Percentiles rank a stretch among this genome's conserved stretches.
These are phyloP conservation scores for Hypoxylon intermedium DNA, from an alignment of 495 filamentous ascomycete species.

Conservation along the genomic window DNA sequence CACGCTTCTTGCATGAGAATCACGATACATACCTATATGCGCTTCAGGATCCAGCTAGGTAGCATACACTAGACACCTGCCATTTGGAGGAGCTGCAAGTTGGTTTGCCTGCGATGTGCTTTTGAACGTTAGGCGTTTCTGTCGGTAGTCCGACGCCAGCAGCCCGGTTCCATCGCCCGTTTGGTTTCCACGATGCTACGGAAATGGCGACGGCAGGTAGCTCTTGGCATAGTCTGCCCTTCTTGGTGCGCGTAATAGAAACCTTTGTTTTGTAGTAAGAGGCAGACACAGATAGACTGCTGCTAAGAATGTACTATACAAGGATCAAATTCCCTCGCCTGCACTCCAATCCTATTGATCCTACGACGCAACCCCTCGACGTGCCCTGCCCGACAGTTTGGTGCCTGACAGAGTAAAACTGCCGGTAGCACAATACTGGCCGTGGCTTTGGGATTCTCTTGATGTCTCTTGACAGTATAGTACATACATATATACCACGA, in stretches of 20 bases:
- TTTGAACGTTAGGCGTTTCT: conserved; percentile 8
- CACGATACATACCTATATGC: background rate
- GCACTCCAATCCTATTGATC: conserved; percentile 36
- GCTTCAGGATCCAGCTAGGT: conserved; percentile 29
- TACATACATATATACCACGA: background rate
- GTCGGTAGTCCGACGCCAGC: conserved; percentile 12
- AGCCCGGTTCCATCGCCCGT: conserved; percentile 19
- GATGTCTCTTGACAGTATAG: background rate
- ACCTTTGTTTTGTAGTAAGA: background rate
- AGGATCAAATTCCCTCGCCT: conserved; percentile 32
- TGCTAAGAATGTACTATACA: conserved; percentile 18
- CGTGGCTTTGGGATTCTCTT: background rate
- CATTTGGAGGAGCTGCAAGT: conserved; percentile 21
- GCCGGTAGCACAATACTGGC: conserved; percentile 11
- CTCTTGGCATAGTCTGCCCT: conserved; percentile 5
- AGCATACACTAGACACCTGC: conserved; percentile 28
- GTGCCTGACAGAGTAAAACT: conserved; percentile 24
- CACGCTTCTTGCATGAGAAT: conserved; percentile 21
- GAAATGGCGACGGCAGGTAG: background rate
- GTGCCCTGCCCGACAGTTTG: conserved; percentile 19
- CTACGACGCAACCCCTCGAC: conserved; percentile 27
- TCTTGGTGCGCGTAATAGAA: conserved; percentile 4
- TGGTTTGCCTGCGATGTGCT: conserved; percentile 19
- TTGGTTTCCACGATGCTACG: conserved; percentile 20
- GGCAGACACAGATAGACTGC: conserved; percentile 1